phyloP scores from a whole-genome alignment of 768 basidiomycete genomes.

The Leccinellum luteum region DNA sequence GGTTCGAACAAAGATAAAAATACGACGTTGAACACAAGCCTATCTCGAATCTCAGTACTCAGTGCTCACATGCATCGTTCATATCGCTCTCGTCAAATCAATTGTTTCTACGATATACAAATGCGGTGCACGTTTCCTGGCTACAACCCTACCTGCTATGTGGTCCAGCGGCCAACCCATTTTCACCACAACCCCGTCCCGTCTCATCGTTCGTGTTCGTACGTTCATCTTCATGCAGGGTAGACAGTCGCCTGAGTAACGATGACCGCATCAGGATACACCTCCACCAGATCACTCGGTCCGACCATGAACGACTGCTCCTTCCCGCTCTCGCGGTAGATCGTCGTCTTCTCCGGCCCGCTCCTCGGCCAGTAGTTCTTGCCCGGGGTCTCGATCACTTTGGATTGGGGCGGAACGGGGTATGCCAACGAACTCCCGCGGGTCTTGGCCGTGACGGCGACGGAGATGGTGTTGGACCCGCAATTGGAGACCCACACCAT shows the following conservation, averaged over 20 bases:
- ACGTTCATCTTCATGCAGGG: not conserved
- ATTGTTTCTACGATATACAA: not conserved
- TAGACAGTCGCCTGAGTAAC: constrained; percentile 8
- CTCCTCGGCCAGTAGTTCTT: constrained; percentile 11
- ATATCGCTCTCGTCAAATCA: not conserved
- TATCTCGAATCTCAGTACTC: not conserved
- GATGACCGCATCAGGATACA: constrained; percentile 10
- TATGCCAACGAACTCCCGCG: constrained; percentile 3
- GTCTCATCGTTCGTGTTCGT: not conserved
- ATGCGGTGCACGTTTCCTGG: not conserved
- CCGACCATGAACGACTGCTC: constrained; percentile 8
- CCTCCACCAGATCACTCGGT: constrained; percentile 13
- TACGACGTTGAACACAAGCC: not conserved
- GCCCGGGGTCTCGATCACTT: not conserved
- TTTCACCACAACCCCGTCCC: not conserved
- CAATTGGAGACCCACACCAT: constrained; percentile 23
- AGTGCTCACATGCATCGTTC: too few relatives aligned
- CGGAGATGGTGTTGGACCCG: not conserved
- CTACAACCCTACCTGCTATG: not conserved
- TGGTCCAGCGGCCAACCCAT: not conserved
- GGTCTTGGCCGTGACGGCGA: constrained; percentile 7
- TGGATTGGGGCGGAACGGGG: not conserved
- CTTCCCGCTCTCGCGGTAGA: constrained; percentile 4
- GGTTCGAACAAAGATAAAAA: not conserved
- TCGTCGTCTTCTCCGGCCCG: constrained; percentile 7